phyloP scores from a whole-genome alignment of 768 basidiomycete species.

The Tephrocybe sp. region DNA sequence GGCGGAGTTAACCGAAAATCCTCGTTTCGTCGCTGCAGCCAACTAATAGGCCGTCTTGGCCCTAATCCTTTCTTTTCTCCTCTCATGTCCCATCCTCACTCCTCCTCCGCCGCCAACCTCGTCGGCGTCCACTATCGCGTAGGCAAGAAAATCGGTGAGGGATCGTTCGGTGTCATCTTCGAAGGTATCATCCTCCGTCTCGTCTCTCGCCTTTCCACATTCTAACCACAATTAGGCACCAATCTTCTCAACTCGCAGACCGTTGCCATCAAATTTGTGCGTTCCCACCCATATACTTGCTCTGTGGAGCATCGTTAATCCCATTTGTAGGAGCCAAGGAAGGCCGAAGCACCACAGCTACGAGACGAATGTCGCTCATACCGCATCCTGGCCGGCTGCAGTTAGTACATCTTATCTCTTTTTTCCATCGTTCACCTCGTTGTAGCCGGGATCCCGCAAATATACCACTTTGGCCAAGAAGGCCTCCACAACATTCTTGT shows the following conservation, averaged over 20 bases:
- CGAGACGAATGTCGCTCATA: conserved; percentile 99
- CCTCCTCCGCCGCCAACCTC: conserved; percentile 68
- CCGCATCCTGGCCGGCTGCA: conserved; percentile 85
- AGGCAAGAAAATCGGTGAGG: conserved; percentile 99
- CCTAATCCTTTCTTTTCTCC: conserved; percentile 26
- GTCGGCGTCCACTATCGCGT: conserved; percentile 98
- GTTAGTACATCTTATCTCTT: conserved; percentile 50
- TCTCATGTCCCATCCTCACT: conserved; percentile 59
- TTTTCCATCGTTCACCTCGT: conserved; percentile 21
- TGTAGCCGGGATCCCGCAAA: conserved; percentile 94
- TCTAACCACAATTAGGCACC: conserved; percentile 58
- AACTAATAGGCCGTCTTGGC: conserved; percentile 30
- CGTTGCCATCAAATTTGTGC: conserved; percentile 99
- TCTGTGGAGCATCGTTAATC: conserved; percentile 11
- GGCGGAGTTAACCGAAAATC: conserved; percentile 22
- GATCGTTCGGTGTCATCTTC: conserved; percentile 95
- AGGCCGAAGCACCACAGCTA: conserved; percentile 96
- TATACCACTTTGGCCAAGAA: conserved; percentile 99
- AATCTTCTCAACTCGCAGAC: conserved; percentile 98
- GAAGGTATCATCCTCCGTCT: conserved; percentile 54
- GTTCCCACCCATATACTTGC: conserved; percentile 33
- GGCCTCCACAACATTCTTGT: conserved; percentile 98
- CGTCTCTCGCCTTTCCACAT: conserved; percentile 3
- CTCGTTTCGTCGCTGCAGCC: conserved; percentile 18
- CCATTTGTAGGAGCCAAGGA: conserved; percentile 73